These are phyloP conservation scores for Neurospora crassa DNA, from an alignment of 2,329 filamentous ascomycete genomes.

Conservation along the genomic window DNA sequence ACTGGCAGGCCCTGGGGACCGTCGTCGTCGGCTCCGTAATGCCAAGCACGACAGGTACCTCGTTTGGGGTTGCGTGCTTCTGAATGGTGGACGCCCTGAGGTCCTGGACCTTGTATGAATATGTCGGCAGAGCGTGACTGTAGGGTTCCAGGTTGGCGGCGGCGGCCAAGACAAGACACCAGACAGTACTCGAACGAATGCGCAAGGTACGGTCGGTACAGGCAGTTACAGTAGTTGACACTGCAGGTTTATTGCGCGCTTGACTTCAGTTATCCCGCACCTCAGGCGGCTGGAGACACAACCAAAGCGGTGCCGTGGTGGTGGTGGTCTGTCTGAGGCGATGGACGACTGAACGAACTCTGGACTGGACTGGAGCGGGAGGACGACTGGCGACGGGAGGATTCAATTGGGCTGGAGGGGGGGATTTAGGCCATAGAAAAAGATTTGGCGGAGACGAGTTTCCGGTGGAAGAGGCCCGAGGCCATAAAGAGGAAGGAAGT, in stretches of 20 bases:
- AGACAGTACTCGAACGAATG: background rate
- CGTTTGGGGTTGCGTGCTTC: background rate
- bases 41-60: background rate
- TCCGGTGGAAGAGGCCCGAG: background rate
- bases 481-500: background rate
- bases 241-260: background rate
- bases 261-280: background rate
- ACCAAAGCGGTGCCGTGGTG: background rate
- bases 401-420: background rate
- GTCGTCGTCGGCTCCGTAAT: background rate
- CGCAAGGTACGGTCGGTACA: background rate
- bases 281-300: background rate
- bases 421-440: background rate
- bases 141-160: background rate
- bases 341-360: background rate
- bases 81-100: background rate
- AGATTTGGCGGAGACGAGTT: conserved; percentile 1
- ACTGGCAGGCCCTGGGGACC: background rate
- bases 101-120: background rate
- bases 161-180: background rate
- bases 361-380: background rate
- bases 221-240: background rate
- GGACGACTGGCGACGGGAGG: background rate
- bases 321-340: background rate
- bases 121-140: background rate